These are phyloP conservation scores for Neckera pumila DNA, from an alignment of 225 moss, liverwort and hornwort species.

Conservation along the genomic window DNA sequence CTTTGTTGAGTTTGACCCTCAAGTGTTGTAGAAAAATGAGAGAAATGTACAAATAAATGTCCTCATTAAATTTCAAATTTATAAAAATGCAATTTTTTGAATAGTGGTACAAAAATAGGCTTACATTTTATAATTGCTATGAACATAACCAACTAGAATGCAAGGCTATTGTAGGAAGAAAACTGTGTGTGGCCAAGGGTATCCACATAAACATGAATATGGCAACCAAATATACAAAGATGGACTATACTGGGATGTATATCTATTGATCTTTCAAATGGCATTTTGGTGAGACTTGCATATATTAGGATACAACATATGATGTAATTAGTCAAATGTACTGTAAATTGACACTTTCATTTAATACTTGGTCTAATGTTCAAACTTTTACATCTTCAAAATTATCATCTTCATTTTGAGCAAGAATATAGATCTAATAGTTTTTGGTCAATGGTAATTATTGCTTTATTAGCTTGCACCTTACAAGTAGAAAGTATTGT, in stretches of 20 bases:
- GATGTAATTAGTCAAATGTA: not conserved
- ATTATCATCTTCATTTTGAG: not conserved
- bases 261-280: not conserved
- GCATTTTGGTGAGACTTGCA: not conserved
- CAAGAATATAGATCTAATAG: accelerated
- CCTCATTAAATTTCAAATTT: not conserved
- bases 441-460: not conserved
- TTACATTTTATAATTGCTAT: not conserved
- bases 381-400: accelerated
- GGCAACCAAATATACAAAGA: not conserved
- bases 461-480: not conserved
- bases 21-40: accelerated
- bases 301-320: accelerated
- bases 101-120: not conserved
- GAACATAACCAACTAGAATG: not conserved
- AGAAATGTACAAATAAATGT: not conserved
- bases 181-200: accelerated
- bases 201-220: not conserved
- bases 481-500: not conserved
- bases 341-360: accelerated
- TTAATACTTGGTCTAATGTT: too few relatives aligned
- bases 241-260: accelerated
- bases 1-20: accelerated
- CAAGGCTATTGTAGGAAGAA: not conserved
- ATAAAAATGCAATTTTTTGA: not conserved